Evolutionary conservation across 2,329 filamentous ascomycete species (phyloP).

Genomic region (Alternaria alternata): DNA sequence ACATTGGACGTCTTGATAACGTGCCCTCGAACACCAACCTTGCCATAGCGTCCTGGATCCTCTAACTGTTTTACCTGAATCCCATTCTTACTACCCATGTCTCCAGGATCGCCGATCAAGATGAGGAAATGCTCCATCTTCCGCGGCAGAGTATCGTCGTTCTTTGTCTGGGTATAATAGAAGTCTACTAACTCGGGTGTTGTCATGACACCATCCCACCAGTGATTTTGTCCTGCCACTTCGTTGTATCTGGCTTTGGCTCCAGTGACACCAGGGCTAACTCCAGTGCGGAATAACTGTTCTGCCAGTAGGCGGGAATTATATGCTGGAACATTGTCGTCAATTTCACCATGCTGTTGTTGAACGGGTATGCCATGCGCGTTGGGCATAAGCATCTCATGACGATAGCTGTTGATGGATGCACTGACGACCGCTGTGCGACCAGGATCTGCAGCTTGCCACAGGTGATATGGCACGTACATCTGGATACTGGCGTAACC

Average conservation of each 20-base stretch:
- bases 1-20: constrained; percentile 47
- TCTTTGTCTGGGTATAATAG: constrained; percentile 52
- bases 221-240: constrained; percentile 41
- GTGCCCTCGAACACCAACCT: constrained; percentile 52
- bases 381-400: constrained; percentile 64
- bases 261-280: constrained; percentile 40
- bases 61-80: constrained; percentile 60
- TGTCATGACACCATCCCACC: constrained; percentile 58
- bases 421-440: constrained; percentile 58
- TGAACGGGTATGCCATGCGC: constrained; percentile 61
- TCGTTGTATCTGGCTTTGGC: constrained; percentile 60
- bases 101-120: constrained; percentile 60
- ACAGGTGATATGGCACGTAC: constrained; percentile 66
- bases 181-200: constrained; percentile 59
- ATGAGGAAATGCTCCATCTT: constrained; percentile 55
- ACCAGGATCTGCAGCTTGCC: constrained; percentile 63
- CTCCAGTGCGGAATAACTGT: constrained; percentile 48
- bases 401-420: constrained; percentile 61
- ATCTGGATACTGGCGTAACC: constrained; percentile 67
- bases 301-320: constrained; percentile 64
- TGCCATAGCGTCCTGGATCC: constrained; percentile 61
- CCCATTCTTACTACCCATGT: constrained; percentile 62
- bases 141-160: constrained; percentile 25
- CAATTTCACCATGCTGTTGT: constrained; percentile 64
- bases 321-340: constrained; percentile 67